Base-by-base conservation (phyloP, 2,329 filamentous ascomycete genomes). In the Stachybotrys elegans region DNA sequence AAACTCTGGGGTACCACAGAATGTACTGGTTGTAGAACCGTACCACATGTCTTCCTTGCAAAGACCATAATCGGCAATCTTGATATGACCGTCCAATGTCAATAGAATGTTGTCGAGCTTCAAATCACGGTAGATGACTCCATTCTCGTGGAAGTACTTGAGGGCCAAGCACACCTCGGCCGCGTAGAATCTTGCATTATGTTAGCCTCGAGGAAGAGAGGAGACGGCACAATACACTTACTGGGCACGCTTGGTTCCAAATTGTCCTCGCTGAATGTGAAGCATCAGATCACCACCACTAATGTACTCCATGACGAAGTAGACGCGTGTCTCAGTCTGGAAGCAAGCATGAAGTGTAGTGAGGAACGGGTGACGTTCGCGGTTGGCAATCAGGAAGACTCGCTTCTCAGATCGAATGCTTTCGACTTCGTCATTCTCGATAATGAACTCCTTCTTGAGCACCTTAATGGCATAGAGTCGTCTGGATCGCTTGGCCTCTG, bases 31-130 rank as follows among this genome's bases (percentile, higher is more conserved):
- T 3, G 88, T 96, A 44, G 88, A 92, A 35, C 90, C 90, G 62
- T 94, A 98, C 91, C 92, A 98, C 93, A 98, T 98, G 57, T 98
- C 91, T 63, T 98, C 93, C 69, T 98, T 98, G 73, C 94, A 98
- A 40, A 98, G 80, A 80, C 93, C 93, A 64, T 95, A 98, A 76
- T 98, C 93, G 43, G 81, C 93, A 74, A 98, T 90, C 76, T 97
- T 97, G 74, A 98, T 95, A 65, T 98, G 93, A 21, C 93, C 93
- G 60, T 98, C 93, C 37, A 95, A 76, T 2, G 90, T 94, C 58
- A 98, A 74, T 38, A 98, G 78, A 61, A 98, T 98, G 65, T 98
- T 84, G 67, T 84, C 81, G 7, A 89, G 86, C 72, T 98, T 98
- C 61, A 98, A 70, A 71, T 98, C 93, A 69, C 93, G 88, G 68